Evolutionary conservation across 805 yeast species (phyloP).

Genomic region (Yarrowia porcina): DNA sequence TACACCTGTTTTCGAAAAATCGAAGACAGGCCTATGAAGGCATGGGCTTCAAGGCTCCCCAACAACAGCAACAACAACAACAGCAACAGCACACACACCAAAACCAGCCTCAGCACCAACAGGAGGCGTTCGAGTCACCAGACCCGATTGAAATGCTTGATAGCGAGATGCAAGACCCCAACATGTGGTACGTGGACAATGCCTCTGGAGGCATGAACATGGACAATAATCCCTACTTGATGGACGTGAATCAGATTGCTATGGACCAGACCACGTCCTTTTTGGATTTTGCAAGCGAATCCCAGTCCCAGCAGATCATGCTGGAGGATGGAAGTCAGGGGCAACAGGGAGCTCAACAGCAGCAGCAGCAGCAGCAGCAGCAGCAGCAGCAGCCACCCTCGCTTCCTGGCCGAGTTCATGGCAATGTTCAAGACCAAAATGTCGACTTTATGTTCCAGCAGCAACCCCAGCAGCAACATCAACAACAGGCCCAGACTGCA

Average conservation of each 20-base stretch:
- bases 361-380: neutral
- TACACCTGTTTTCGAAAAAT: constrained; percentile 24
- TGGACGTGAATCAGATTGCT: constrained; percentile 6
- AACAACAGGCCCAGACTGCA: too few species aligned
- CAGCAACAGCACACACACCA: constrained; percentile 22
- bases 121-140: constrained; percentile 1
- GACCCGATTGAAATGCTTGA: constrained; percentile 8
- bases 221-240: neutral
- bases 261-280: constrained; percentile 9
- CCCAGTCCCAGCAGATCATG: constrained; percentile 22
- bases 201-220: neutral
- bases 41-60: constrained; percentile 22
- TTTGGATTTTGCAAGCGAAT: constrained; percentile 17
- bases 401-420: neutral
- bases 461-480: constrained; percentile 6
- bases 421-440: neutral
- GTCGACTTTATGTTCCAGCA: constrained; percentile 18
- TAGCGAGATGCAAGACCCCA: constrained; percentile 4
- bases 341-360: neutral
- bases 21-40: constrained; percentile 24
- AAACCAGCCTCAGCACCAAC: neutral
- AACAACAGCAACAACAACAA: constrained; percentile 28
- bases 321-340: constrained; percentile 15
- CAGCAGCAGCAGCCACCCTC: neutral
- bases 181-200: constrained; percentile 7